Conservation (phyloP, 352 stramenopile genomes). For the Phytophthora rubi region DNA sequence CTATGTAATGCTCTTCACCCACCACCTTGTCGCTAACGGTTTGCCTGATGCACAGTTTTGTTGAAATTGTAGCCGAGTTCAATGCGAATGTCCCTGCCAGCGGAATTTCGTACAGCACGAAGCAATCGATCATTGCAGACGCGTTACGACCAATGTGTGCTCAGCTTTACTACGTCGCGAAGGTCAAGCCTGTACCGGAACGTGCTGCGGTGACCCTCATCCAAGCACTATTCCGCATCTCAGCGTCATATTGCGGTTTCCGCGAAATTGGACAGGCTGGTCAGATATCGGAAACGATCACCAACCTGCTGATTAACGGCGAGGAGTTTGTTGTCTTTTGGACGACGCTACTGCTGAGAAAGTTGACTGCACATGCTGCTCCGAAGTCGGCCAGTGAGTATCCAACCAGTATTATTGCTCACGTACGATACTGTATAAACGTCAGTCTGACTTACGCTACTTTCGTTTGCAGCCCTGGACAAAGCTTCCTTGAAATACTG, state of each 20-base stretch:
- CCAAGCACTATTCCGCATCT: slow-evolving; percentile 86
- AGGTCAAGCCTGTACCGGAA: slow-evolving; percentile 66
- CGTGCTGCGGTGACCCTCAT: slow-evolving; percentile 75
- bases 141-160: slow-evolving; percentile 81
- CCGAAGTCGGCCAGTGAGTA: slow-evolving; percentile 55
- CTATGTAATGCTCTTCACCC: background rate
- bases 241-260: slow-evolving; percentile 88
- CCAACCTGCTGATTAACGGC: slow-evolving; percentile 76
- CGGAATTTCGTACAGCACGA: slow-evolving; percentile 86
- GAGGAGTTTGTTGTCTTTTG: slow-evolving; percentile 91
- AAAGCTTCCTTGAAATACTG: slow-evolving; percentile 63
- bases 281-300: slow-evolving; percentile 82
- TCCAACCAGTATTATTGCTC: background rate
- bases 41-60: slow-evolving; percentile 51
- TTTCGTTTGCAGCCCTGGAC: slow-evolving; percentile 46
- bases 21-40: slow-evolving; percentile 8
- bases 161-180: slow-evolving; percentile 82
- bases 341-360: slow-evolving; percentile 74
- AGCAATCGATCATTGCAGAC: slow-evolving; percentile 76
- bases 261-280: slow-evolving; percentile 79
- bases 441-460: slow-evolving; percentile 6
- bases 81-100: slow-evolving; percentile 90
- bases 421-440: background rate
- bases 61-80: slow-evolving; percentile 88
- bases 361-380: slow-evolving; percentile 59